These are phyloP conservation scores for Rhizophagus prolifer DNA, from an alignment of 192 early-diverging fungal genomes.

Conservation along the genomic window DNA sequence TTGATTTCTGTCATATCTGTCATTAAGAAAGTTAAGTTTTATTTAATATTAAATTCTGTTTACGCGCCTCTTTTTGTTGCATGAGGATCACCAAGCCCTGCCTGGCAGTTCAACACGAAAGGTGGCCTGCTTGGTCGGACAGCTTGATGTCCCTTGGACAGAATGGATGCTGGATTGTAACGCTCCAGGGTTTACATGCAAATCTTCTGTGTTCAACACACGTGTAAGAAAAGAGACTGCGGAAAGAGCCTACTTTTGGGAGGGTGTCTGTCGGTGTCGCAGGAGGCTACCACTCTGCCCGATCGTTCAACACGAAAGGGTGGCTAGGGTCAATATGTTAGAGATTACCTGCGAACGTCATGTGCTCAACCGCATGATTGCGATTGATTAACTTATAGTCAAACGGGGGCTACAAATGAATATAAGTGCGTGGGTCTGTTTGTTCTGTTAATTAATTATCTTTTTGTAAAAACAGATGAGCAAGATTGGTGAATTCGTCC, in stretches of 20 bases:
- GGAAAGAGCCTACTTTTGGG: no score
- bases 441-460: not conserved
- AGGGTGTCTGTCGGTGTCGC: no score
- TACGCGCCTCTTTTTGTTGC: conserved; percentile 22
- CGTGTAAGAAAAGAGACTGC: conserved; percentile 15
- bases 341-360: conserved; percentile 2
- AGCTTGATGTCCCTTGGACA: no score
- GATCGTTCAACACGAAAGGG: conserved; percentile 12
- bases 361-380: conserved; percentile 12
- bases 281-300: conserved; percentile 12
- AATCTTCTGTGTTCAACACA: conserved; percentile 20
- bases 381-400: not conserved
- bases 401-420: not conserved
- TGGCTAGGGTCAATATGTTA: not conserved
- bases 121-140: not conserved
- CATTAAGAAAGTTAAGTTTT: no score
- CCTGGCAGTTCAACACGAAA: conserved; percentile 13
- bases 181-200: conserved; percentile 20
- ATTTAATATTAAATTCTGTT: no score
- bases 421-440: not conserved
- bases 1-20: no score
- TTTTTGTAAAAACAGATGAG: not conserved
- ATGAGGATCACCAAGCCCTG: conserved; percentile 11
- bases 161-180: conserved; percentile 2
- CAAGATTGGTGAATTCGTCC: not conserved